phyloP scores from a whole-genome alignment of 2,329 filamentous ascomycete genomes.

The Pseudohalonectria lignicola region DNA sequence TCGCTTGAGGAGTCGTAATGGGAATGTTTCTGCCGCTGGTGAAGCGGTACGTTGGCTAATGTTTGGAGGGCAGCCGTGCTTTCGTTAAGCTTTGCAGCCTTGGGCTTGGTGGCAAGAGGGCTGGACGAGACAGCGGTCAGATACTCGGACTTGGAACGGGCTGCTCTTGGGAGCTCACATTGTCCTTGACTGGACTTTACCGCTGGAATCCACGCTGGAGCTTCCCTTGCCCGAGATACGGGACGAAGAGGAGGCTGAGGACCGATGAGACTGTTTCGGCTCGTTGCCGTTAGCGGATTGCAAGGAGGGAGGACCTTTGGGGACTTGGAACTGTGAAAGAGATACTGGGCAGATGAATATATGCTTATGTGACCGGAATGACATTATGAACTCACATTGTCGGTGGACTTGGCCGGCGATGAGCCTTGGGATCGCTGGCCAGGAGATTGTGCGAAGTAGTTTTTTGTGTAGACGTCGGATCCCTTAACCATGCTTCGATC shows the following conservation, averaged over 20 bases:
- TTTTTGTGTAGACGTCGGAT: not conserved
- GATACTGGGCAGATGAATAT: too few species aligned
- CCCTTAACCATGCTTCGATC: not conserved
- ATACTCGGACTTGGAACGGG: too few species aligned
- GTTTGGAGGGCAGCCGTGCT: not conserved
- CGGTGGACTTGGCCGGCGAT: slow-evolving; percentile 2
- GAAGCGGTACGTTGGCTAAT: not conserved
- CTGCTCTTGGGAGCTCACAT: too few species aligned
- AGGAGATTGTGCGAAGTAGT: not conserved
- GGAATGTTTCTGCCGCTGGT: not conserved
- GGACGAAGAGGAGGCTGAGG: not conserved
- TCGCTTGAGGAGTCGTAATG: not conserved
- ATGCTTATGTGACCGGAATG: too few species aligned
- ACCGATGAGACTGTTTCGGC: too few species aligned
- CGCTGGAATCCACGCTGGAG: not conserved
- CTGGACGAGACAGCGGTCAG: too few species aligned
- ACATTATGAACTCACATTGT: not conserved
- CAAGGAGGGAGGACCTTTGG: too few species aligned
- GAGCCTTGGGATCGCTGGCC: not conserved
- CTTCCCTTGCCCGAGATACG: not conserved
- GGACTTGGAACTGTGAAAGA: too few species aligned
- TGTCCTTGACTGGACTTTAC: not conserved
- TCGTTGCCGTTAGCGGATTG: too few species aligned
- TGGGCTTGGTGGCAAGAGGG: too few species aligned
- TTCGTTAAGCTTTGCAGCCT: too few species aligned